Evolutionary conservation across 345 rosid genomes (phyloP), one percentile per base, ranked within the genome.

Genomic region (Draba incana): DNA sequence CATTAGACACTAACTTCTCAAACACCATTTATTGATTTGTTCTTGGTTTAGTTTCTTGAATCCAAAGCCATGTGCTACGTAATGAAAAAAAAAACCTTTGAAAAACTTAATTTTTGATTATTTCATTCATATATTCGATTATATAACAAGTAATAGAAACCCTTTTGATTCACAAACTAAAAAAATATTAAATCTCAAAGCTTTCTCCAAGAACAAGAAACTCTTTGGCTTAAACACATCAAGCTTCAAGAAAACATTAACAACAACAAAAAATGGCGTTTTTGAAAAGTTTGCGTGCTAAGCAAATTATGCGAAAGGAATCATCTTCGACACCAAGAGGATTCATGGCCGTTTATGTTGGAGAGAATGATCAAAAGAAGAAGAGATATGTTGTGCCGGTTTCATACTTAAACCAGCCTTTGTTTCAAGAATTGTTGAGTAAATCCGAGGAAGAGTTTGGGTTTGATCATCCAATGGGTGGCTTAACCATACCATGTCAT

Each of bases 401-500:
- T 27, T 82, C 83, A 4, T 77, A 47, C 45, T 69, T 82, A 72
- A 77, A 71, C 52, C 78, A 77, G 35, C 80, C 77, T 43, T 62
- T 63, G 58, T 72, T 80, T 72, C 78, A 75, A 60, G 67, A 76
- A 41, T n/a, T 80, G 75, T 53, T 80, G 30, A 68, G 74, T 57
- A 69, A 66, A 66, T 77, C 75, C 3, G 80, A 78, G 56, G 79
- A 80, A 67, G 81, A 82, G 62, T 80, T 80, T 56, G 74, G 83
- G 23, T 80, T 68, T 61, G 57, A 71, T 75, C 77, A 82, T 77
- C 83, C 74, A 11, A 50, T 60, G 76, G 80, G 80, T 1, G 80
- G 83, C 38, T 74, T 79, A 44, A 79, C 74, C 23, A 63, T 75
- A 56, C 80, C 72, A 11, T 82, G 80, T 25, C 75, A 64, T 51